These are phyloP conservation scores for Hypoxylon trugodes DNA, from an alignment of 495 filamentous ascomycete species.

Conservation along the genomic window DNA sequence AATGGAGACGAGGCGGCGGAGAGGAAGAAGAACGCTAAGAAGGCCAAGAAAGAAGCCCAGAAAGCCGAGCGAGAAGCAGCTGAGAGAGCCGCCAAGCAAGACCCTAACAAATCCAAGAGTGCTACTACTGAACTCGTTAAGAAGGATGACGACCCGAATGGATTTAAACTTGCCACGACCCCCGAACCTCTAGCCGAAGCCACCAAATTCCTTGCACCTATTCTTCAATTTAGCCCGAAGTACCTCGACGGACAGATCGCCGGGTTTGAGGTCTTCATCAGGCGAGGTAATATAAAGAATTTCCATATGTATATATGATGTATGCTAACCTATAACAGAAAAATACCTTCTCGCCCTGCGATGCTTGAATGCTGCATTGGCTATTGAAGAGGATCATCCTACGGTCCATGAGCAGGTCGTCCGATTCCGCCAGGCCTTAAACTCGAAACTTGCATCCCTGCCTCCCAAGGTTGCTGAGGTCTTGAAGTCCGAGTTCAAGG, in stretches of 20 bases:
- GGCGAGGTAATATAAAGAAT: conserved; percentile 50
- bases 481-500: conserved; percentile 70
- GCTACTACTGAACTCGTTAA: conserved; percentile 69
- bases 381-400: conserved; percentile 75
- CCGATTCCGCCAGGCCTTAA: conserved; percentile 72
- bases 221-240: conserved; percentile 84
- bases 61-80: conserved; percentile 83
- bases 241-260: conserved; percentile 82
- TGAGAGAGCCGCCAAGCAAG: conserved; percentile 74
- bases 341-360: conserved; percentile 87
- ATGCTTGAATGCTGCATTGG: conserved; percentile 76
- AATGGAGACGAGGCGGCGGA: conserved; percentile 71
- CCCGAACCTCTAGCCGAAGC: conserved; percentile 84
- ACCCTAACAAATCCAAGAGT: conserved; percentile 69
- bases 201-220: conserved; percentile 81
- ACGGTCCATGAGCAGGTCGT: conserved; percentile 78
- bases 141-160: conserved; percentile 88
- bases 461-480: conserved; percentile 69
- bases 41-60: conserved; percentile 91
- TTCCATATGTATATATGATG: too few relatives aligned
- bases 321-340: conserved; percentile 61
- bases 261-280: conserved; percentile 88
- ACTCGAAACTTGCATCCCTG: conserved; percentile 61
- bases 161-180: conserved; percentile 77
- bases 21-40: conserved; percentile 92